Evolutionary conservation across 805 yeast species (phyloP), one percentile per base, ranked within the genome.

Genomic region (Candida germanica): DNA sequence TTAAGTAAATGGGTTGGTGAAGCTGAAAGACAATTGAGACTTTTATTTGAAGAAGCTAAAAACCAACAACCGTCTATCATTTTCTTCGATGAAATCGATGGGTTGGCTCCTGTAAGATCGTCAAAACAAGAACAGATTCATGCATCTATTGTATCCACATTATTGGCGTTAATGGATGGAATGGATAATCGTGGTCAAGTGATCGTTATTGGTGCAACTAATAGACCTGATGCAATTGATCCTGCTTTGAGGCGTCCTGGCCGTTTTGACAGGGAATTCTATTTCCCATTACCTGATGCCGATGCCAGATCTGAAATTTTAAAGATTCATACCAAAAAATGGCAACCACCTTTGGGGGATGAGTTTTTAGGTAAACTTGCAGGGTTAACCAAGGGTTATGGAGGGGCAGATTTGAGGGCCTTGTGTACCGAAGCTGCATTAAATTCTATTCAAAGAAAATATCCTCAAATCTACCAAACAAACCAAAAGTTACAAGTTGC

Each of bases 101-200:
- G 98, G 29, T 68, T 93, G 47, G 98, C 99, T 0, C 99, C 99
- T 0, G 98, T 93, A 3, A 75, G 99, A 57, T 86, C 96, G 0
- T 86, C 97, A 0, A 91, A 91, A 46, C 99, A 93, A 61, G 99
- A 93, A 58, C 99, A 93, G 61, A 93, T 93, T 41, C 98, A 93
- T 60, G 96, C 98, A 3, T 84, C 95, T 44, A 93, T 93, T 41
- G 98, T 93, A 2, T 88, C 97, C 4, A 93, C 98, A 0, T 65
- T 93, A 51, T 73, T 93, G 45, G 98, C 98, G 0, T 66, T 93
- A 35, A 93, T 93, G 98, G 98, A 93, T 59, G 98, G 98, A 50
- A 93, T 93, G 98, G 98, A 91, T 57, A 88, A 88, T 49, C 78
- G 98, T 56, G 98, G 98, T 6, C 98, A 93, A 56, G 98, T 93